Evolutionary conservation across 2,329 filamentous ascomycete species (phyloP).

Genomic region (Ceratocystis alfenasii): DNA sequence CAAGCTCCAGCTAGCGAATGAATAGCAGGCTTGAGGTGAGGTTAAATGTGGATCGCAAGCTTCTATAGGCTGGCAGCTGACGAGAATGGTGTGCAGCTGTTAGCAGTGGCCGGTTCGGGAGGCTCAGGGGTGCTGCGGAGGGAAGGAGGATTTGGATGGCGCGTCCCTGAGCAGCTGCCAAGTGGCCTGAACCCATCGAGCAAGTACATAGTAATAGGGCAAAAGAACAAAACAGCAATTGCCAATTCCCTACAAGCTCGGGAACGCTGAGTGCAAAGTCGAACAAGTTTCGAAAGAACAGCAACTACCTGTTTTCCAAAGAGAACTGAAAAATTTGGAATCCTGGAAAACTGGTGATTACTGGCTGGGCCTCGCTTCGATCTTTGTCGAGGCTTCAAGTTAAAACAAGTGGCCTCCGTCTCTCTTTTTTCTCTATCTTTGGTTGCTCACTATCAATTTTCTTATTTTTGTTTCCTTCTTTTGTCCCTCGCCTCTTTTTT

Average conservation of each 20-base stretch:
- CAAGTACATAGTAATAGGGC: neutral
- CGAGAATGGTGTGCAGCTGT: neutral
- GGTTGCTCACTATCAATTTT: conserved; percentile 17
- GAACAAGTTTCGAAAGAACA: neutral
- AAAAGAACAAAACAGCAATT: conserved; percentile 2
- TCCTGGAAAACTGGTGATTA: conserved; percentile 1
- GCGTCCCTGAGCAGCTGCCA: conserved; percentile 18
- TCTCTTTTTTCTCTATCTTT: conserved; percentile 23
- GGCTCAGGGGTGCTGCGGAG: conserved; percentile 5
- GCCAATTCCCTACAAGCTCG: neutral
- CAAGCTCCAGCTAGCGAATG: neutral
- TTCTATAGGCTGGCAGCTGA: neutral
- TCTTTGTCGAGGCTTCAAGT: conserved; percentile 15
- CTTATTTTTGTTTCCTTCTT: conserved; percentile 19
- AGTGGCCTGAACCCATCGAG: conserved; percentile 18
- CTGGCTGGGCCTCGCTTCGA: conserved; percentile 22
- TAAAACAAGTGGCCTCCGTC: conserved; percentile 23
- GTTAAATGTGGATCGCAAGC: conserved; percentile 13
- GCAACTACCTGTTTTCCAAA: neutral
- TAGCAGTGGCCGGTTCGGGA: neutral
- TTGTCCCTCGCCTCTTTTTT: conserved; percentile 11
- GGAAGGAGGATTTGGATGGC: conserved; percentile 7
- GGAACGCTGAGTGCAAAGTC: neutral
- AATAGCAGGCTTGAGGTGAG: neutral
- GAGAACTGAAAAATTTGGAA: neutral